phyloP scores from a whole-genome alignment of 495 filamentous ascomycete genomes.

The Pseudotulostoma volvatum region DNA sequence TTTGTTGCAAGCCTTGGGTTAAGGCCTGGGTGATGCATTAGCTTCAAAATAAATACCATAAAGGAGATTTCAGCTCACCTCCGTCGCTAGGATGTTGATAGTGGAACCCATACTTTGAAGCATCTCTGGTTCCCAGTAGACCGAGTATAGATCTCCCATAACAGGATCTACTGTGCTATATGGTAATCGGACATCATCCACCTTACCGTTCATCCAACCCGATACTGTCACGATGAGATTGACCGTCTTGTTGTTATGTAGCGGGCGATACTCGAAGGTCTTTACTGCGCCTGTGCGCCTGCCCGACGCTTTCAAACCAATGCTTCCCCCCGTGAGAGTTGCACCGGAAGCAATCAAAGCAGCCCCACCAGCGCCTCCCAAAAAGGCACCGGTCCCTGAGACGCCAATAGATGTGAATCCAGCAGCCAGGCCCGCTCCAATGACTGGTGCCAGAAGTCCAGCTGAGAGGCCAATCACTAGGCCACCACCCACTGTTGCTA shows the following conservation, averaged over 20 bases:
- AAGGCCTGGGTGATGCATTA: conserved; percentile 45
- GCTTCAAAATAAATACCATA: conserved; percentile 2
- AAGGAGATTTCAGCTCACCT: conserved; percentile 51
- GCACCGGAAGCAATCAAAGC: conserved; percentile 85
- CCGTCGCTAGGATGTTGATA: conserved; percentile 94
- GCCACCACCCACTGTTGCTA: conserved; percentile 90
- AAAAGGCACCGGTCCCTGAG: conserved; percentile 70
- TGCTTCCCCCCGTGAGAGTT: conserved; percentile 69
- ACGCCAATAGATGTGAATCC: conserved; percentile 93
- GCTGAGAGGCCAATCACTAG: conserved; percentile 93
- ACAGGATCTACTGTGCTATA: conserved; percentile 92
- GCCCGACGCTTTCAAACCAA: conserved; percentile 71
- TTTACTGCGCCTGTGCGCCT: conserved; percentile 77
- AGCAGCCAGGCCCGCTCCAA: conserved; percentile 85
- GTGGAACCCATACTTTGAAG: conserved; percentile 91
- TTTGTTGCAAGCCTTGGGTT: conserved; percentile 89
- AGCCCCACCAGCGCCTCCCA: conserved; percentile 83
- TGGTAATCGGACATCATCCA: conserved; percentile 88
- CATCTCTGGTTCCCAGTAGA: conserved; percentile 98
- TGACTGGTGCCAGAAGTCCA: conserved; percentile 80
- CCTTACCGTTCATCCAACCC: conserved; percentile 96
- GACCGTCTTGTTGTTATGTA: conserved; percentile 95
- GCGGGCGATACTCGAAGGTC: conserved; percentile 90
- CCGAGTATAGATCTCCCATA: conserved; percentile 97
- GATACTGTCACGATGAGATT: conserved; percentile 93